phyloP scores from a whole-genome alignment of 169 alveolate genomes.

The Condylostoma magnum region DNA sequence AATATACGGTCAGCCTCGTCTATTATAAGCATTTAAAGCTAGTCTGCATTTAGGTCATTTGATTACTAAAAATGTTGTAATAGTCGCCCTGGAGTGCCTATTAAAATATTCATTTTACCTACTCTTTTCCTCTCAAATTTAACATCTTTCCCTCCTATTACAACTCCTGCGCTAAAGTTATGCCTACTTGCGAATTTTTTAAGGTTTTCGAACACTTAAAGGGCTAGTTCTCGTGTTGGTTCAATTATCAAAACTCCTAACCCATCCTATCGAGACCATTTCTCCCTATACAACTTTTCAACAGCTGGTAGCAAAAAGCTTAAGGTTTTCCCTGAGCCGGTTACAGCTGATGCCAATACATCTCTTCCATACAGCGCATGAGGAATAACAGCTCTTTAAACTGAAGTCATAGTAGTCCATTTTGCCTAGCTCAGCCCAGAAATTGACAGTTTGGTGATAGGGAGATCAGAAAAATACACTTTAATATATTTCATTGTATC shows the following conservation, averaged over 20 bases:
- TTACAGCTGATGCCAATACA: conserved; percentile 83
- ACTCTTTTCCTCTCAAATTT: conserved; percentile 82
- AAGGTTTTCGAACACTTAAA: conserved; percentile 88
- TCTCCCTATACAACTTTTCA: conserved; percentile 85
- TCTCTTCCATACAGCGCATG: conserved; percentile 91
- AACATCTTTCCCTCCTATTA: conserved; percentile 92
- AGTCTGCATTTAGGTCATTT: conserved; percentile 82
- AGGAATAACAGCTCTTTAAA: conserved; percentile 86
- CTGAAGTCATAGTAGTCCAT: conserved; percentile 84
- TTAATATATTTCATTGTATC: not conserved
- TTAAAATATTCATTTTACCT: conserved; percentile 80
- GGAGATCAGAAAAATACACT: conserved; percentile 80
- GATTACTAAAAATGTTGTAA: conserved; percentile 93
- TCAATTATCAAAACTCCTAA: conserved; percentile 84
- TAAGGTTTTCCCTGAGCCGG: conserved; percentile 95
- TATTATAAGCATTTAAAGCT: conserved; percentile 78
- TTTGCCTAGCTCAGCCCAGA: conserved; percentile 80
- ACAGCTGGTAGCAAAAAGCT: conserved; percentile 89
- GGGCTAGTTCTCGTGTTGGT: conserved; percentile 93
- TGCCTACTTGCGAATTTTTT: conserved; percentile 81
- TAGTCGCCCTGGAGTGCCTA: conserved; percentile 96
- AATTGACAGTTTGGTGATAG: conserved; percentile 75
- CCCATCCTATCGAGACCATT: conserved; percentile 64
- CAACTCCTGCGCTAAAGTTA: conserved; percentile 88
- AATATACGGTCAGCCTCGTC: conserved; percentile 84